These are phyloP conservation scores for Fusarium paranaense DNA, from an alignment of 2,329 filamentous ascomycete species.

Conservation along the genomic window DNA sequence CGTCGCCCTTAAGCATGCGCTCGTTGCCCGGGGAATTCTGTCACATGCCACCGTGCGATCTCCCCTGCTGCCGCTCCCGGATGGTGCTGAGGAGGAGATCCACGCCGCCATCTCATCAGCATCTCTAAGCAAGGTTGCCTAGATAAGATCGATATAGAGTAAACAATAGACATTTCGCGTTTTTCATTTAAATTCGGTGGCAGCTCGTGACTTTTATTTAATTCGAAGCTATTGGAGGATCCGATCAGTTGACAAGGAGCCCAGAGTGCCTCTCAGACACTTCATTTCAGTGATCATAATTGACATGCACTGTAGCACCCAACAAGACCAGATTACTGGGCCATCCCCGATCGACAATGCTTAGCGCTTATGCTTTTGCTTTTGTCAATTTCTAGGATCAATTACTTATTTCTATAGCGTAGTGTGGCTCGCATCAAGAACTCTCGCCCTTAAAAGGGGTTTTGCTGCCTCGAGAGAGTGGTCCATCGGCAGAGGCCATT, in stretches of 20 bases:
- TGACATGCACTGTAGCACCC: not conserved
- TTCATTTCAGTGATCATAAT: not conserved
- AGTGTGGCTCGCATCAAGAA: not conserved
- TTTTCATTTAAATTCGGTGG: not conserved
- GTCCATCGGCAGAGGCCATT: not conserved
- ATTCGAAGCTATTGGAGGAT: not conserved
- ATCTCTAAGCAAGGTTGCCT: conserved; percentile 36
- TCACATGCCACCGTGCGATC: conserved; percentile 63
- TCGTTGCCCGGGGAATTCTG: conserved; percentile 62
- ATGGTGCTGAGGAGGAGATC: conserved; percentile 58
- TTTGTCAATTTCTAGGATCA: not conserved
- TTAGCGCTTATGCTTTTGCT: not conserved
- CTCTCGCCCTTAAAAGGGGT: not conserved
- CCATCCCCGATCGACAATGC: not conserved
- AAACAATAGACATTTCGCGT: not conserved
- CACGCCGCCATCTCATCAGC: conserved; percentile 52
- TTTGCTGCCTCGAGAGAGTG: not conserved
- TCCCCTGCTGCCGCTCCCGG: conserved; percentile 56
- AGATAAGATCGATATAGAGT: not conserved
- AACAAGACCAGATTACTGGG: not conserved
- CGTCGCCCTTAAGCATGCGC: conserved; percentile 62
- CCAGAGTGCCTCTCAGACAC: not conserved
- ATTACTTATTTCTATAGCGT: not conserved
- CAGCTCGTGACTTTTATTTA: not conserved
- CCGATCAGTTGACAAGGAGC: not conserved